phyloP scores from a whole-genome alignment of 2,329 filamentous ascomycete species.

The Microcyclosporella mali region DNA sequence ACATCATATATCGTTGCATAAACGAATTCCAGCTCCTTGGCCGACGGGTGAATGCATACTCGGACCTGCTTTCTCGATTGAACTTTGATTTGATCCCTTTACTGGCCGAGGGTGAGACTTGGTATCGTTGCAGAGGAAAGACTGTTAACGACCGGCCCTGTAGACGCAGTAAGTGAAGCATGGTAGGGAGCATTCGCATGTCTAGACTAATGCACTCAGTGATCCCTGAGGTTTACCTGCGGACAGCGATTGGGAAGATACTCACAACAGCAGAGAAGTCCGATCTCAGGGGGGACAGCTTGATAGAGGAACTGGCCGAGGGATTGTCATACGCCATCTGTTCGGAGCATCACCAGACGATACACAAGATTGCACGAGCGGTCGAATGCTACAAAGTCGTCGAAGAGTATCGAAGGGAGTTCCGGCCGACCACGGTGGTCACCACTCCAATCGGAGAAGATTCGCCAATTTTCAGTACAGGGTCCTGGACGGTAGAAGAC shows the following conservation, averaged over 20 bases:
- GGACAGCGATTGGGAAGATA: constrained; percentile 5
- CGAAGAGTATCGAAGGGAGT: constrained; percentile 6
- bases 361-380: constrained; percentile 9
- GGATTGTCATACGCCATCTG: constrained; percentile 10
- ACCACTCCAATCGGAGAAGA: too few species aligned
- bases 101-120: constrained; percentile 7
- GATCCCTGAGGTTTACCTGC: constrained; percentile 10
- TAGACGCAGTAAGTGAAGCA: background rate
- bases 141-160: constrained; percentile 3
- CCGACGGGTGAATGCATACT: constrained; percentile 7
- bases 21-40: constrained; percentile 8
- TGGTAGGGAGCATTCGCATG: background rate
- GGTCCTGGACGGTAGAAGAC: too few species aligned
- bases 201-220: background rate
- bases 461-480: too few species aligned
- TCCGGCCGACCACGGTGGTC: background rate
- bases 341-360: constrained; percentile 9
- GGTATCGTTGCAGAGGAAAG: constrained; percentile 10
- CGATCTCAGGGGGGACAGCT: constrained; percentile 5
- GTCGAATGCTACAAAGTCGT: constrained; percentile 6
- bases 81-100: constrained; percentile 7
- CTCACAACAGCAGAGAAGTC: constrained; percentile 8
- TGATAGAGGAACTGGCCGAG: constrained; percentile 6
- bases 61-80: constrained; percentile 6
- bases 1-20: constrained; percentile 6